phyloP scores from a whole-genome alignment of 768 basidiomycete species.

The Kwoniella shandongensis region DNA sequence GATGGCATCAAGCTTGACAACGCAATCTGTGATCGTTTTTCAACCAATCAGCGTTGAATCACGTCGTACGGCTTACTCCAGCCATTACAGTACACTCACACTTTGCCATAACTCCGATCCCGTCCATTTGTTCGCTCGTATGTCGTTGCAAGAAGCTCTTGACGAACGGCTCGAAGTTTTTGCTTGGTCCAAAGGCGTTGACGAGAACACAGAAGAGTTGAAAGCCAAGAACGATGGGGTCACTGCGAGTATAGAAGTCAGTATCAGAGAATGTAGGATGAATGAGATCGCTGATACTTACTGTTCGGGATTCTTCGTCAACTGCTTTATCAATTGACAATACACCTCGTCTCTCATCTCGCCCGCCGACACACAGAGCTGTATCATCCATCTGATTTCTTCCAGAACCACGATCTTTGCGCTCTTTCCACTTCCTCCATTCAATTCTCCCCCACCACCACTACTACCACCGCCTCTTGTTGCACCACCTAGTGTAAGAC shows the following conservation, averaged over 20 bases:
- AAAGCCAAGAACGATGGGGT: conserved; percentile 87
- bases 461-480: conserved; percentile 3
- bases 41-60: background rate
- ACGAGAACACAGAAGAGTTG: conserved; percentile 85
- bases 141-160: conserved; percentile 74
- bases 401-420: conserved; percentile 59
- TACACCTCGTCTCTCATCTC: conserved; percentile 92
- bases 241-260: conserved; percentile 57
- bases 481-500: conserved; percentile 13
- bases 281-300: conserved; percentile 55
- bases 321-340: conserved; percentile 88
- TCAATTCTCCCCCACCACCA: background rate
- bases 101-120: conserved; percentile 86
- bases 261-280: background rate
- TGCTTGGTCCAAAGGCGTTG: conserved; percentile 89
- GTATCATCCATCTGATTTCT: conserved; percentile 82
- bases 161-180: conserved; percentile 84
- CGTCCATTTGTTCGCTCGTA: conserved; percentile 66
- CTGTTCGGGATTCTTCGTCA: conserved; percentile 76
- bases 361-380: conserved; percentile 72
- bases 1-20: conserved; percentile 72
- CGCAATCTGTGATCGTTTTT: conserved; percentile 58
- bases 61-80: background rate
- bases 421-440: conserved; percentile 10
- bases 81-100: conserved; percentile 48